These are phyloP conservation scores for Phyllosticta citribraziliensis DNA, from an alignment of 2,329 filamentous ascomycete genomes.

Conservation along the genomic window DNA sequence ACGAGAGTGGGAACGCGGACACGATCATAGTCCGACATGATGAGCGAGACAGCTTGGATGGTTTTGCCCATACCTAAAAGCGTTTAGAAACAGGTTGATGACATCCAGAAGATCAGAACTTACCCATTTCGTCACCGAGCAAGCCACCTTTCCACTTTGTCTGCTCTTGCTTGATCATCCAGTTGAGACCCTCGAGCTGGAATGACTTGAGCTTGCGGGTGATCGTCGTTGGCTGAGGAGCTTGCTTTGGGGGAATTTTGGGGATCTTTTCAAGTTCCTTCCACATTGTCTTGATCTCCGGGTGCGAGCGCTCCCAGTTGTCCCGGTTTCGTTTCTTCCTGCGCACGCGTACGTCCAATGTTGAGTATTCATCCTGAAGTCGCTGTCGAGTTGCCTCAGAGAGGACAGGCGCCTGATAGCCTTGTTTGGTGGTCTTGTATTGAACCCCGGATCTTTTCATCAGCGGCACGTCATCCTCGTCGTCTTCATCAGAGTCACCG, in stretches of 20 bases:
- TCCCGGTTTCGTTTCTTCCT: slow-evolving; percentile 33
- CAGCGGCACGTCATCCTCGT: background rate
- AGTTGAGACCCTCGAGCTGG: slow-evolving; percentile 84
- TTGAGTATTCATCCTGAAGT: background rate
- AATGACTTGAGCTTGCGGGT: slow-evolving; percentile 82
- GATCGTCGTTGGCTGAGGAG: slow-evolving; percentile 66
- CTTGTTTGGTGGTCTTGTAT: background rate
- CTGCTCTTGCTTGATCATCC: slow-evolving; percentile 88
- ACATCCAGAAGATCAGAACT: background rate
- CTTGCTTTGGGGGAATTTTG: slow-evolving; percentile 53
- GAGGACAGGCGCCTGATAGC: background rate
- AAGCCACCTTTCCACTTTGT: slow-evolving; percentile 79
- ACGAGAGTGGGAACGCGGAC: slow-evolving; percentile 75
- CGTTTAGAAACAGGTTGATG: too few species aligned
- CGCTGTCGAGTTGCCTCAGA: background rate
- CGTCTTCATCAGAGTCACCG: background rate
- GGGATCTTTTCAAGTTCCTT: slow-evolving; percentile 58
- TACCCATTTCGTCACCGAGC: slow-evolving; percentile 92
- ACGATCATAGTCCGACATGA: slow-evolving; percentile 91
- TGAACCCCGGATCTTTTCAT: background rate
- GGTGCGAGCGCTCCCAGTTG: slow-evolving; percentile 67
- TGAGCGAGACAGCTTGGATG: slow-evolving; percentile 91
- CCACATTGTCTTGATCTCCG: slow-evolving; percentile 80
- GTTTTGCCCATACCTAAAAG: slow-evolving; percentile 68
- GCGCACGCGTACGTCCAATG: background rate